phyloP scores from a whole-genome alignment of 306 rosid genomes.

The Oemleria cerasiformis region DNA sequence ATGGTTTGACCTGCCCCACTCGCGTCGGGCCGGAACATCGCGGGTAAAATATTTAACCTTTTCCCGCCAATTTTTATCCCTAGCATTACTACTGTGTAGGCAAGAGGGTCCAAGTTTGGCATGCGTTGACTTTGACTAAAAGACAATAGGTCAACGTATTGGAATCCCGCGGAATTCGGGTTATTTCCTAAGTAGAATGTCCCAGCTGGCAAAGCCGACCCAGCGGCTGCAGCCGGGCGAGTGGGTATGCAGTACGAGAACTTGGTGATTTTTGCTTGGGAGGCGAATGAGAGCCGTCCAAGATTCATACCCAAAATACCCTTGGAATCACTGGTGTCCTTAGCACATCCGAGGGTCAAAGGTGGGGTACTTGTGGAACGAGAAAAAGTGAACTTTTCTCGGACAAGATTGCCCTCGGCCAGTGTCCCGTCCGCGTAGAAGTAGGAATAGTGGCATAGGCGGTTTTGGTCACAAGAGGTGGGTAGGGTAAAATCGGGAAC shows the following conservation, averaged over 20 bases:
- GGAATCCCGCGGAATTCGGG: conserved; percentile 49
- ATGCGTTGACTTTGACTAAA: conserved; percentile 52
- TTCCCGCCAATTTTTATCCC: conserved; percentile 56
- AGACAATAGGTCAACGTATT: conserved; percentile 49
- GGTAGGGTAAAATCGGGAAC: conserved; percentile 90
- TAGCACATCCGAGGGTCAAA: conserved; percentile 68
- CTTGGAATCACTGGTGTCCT: conserved; percentile 44
- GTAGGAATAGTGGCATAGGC: conserved; percentile 88
- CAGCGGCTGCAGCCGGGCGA: conserved; percentile 30
- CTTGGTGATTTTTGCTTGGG: conserved; percentile 64
- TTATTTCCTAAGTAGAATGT: conserved; percentile 67
- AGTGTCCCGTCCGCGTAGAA: conserved; percentile 89
- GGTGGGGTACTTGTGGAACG: conserved; percentile 70
- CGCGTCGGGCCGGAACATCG: conserved; percentile 51
- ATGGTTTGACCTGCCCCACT: conserved; percentile 91
- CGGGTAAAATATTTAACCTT: conserved; percentile 33
- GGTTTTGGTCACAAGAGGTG: conserved; percentile 79
- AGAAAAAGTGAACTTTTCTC: conserved; percentile 60
- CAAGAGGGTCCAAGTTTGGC: conserved; percentile 81
- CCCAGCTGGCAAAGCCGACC: conserved; percentile 37
- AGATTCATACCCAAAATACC: conserved; percentile 95
- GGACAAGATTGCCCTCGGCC: conserved; percentile 93
- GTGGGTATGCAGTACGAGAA: conserved; percentile 80
- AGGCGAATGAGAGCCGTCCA: conserved; percentile 66
- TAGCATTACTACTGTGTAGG: conserved; percentile 58